Conservation (phyloP, 83 land plant genomes). For the Thuja plicata region DNA sequence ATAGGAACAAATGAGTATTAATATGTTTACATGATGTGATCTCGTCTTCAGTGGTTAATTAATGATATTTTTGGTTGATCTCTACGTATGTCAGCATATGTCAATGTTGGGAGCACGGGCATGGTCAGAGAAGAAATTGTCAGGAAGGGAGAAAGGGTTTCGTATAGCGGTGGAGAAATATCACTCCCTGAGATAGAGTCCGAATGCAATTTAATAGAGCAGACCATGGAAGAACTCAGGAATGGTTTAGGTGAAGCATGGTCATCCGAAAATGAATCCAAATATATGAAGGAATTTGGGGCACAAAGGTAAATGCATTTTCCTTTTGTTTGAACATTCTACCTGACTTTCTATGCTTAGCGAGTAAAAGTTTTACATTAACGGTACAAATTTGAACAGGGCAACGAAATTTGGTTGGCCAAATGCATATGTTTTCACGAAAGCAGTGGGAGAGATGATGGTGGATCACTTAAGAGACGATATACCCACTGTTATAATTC, state of each 20-base stretch:
- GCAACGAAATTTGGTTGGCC: slow-evolving; percentile 43
- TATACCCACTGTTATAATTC: slow-evolving; percentile 31
- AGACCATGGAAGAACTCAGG: not conserved
- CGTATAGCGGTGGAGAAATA: no score
- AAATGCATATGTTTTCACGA: slow-evolving; percentile 53
- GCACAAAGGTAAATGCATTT: slow-evolving; percentile 21
- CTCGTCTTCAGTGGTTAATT: not conserved
- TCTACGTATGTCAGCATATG: no score
- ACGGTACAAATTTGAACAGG: slow-evolving; percentile 12
- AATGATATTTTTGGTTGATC: no score
- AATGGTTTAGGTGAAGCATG: not conserved
- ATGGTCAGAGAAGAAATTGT: no score
- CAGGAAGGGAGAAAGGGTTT: no score
- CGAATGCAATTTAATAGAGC: no score
- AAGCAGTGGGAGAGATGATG: slow-evolving; percentile 54
- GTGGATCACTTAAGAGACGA: slow-evolving; percentile 17
- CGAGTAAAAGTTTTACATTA: not conserved
- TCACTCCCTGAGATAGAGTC: no score
- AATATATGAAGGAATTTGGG: slow-evolving; percentile 34
- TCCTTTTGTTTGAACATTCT: not conserved
- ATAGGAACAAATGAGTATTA: not conserved
- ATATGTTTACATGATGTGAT: not conserved
- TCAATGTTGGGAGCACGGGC: no score
- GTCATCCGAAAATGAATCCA: not conserved
- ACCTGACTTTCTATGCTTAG: not conserved